Evolutionary conservation across 495 filamentous ascomycete genomes (phyloP).

Genomic region (Astrocystis sublimbata): DNA sequence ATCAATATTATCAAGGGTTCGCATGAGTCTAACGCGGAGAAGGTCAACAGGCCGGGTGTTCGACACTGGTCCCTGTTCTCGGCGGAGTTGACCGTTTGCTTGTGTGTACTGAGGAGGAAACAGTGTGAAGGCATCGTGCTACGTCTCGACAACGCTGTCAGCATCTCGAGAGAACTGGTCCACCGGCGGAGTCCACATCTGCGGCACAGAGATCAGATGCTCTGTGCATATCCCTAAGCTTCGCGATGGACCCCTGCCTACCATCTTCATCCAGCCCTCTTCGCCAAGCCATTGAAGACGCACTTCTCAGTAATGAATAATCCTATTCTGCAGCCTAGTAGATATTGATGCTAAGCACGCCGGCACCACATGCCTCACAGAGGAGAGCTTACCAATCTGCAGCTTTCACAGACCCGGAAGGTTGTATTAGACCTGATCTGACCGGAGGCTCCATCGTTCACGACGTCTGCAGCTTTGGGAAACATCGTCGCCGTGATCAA

Average conservation of each 20-base stretch:
- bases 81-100: neutral
- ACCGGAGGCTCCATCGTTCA: conserved; percentile 1
- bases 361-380: neutral
- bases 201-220: neutral
- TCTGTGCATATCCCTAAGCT: neutral
- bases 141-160: neutral
- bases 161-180: neutral
- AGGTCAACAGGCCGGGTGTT: neutral
- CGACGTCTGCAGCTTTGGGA: neutral
- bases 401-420: neutral
- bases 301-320: conserved; percentile 4
- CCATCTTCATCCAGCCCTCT: neutral
- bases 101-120: no score
- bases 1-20: conserved; percentile 16
- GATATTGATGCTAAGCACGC: conserved; percentile 2
- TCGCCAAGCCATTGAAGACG: neutral
- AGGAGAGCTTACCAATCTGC: conserved; percentile 10
- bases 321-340: neutral
- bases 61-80: neutral
- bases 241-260: conserved; percentile 8
- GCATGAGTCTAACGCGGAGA: conserved; percentile 8
- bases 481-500: neutral
- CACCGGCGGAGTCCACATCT: neutral
- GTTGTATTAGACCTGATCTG: neutral
- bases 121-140: conserved; percentile 1